Conservation (phyloP, 129 eudicot genomes). For the Helianthus tuberosus region DNA sequence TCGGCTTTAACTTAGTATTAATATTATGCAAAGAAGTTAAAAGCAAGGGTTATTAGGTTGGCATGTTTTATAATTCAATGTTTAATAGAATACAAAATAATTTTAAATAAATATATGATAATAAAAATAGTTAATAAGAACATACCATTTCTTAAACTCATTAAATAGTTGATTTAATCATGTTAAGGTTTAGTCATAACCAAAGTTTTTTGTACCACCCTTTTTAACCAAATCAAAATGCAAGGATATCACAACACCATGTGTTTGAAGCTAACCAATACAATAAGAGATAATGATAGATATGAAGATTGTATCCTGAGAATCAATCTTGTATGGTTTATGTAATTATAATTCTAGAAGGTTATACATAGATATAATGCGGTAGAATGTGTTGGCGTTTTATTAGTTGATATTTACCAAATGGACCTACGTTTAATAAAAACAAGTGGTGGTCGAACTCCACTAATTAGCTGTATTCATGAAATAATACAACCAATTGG, state of each 20-base stretch:
- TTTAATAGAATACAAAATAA: too few relatives aligned
- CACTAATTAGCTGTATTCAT: conserved; percentile 17
- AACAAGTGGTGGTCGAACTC: conserved; percentile 15
- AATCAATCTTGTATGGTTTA: background rate
- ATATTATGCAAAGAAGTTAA: background rate
- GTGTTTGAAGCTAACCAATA: too few relatives aligned
- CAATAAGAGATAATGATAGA: too few relatives aligned
- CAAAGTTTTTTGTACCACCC: too few relatives aligned
- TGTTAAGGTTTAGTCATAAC: too few relatives aligned
- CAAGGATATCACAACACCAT: too few relatives aligned
- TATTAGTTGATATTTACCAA: background rate
- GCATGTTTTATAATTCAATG: background rate
- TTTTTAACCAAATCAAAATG: too few relatives aligned
- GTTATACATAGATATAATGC: background rate
- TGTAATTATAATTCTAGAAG: background rate
- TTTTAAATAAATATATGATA: too few relatives aligned
- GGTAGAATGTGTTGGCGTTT: background rate
- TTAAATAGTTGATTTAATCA: too few relatives aligned
- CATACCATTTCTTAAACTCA: too few relatives aligned
- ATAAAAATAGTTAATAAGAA: too few relatives aligned
- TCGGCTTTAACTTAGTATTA: too few relatives aligned
- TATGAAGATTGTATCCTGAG: background rate
- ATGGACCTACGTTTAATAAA: background rate
- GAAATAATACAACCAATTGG: conserved; percentile 4
- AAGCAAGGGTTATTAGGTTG: background rate